A percentile compares a stretch with the other conserved stretches of the same genome.
phyloP scores from a whole-genome alignment of 352 stramenopile species.

The Globisporangium splendens region DNA sequence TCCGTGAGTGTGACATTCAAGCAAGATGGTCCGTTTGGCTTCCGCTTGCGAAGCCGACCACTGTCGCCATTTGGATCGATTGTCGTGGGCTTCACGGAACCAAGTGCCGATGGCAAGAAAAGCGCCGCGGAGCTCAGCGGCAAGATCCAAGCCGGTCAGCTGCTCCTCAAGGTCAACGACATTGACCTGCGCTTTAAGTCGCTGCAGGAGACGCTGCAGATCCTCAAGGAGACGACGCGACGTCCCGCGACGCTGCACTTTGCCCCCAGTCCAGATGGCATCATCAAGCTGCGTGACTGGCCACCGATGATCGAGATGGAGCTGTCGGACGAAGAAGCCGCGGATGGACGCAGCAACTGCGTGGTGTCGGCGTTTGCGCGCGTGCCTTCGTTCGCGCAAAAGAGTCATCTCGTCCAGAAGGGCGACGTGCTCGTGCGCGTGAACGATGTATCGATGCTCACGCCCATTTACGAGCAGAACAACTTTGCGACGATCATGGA shows the following conservation, averaged over 20 bases:
- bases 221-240: conserved; percentile 53
- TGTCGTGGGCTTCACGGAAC: conserved; percentile 64
- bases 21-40: conserved; percentile 65
- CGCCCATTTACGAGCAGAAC: conserved; percentile 24
- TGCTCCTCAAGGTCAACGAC: conserved; percentile 66
- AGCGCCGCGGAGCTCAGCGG: conserved; percentile 59
- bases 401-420: conserved; percentile 50
- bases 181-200: conserved; percentile 67
- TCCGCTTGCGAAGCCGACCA: conserved; percentile 72
- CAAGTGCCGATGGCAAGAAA: conserved; percentile 41
- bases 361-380: conserved; percentile 65
- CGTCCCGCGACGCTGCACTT: conserved; percentile 75
- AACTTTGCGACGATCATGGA: conserved; percentile 68
- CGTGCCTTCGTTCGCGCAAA: conserved; percentile 71
- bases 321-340: conserved; percentile 49
- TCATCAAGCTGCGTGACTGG: conserved; percentile 77
- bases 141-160: conserved; percentile 66
- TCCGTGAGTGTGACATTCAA: conserved; percentile 65
- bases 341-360: conserved; percentile 57
- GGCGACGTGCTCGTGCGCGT: conserved; percentile 68
- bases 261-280: conserved; percentile 64
- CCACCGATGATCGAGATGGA: conserved; percentile 80
- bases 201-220: conserved; percentile 50
- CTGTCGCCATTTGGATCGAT: conserved; percentile 67
- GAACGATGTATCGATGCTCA: conserved; percentile 52